phyloP scores from a whole-genome alignment of 2,329 filamentous ascomycete genomes.

The Microcera coccophila region DNA sequence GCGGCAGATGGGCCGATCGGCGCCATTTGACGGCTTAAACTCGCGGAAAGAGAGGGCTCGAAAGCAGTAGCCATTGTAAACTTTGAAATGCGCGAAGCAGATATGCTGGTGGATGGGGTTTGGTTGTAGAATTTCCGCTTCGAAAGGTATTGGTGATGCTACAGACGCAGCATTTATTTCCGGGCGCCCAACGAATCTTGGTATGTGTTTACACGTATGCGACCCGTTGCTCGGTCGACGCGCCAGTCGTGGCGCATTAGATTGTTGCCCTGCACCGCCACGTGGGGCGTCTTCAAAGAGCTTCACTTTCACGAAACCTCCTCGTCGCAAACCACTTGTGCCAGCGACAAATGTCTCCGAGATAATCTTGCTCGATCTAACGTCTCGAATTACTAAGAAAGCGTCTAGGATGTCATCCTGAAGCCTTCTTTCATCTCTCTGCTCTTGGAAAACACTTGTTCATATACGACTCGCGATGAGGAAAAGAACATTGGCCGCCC shows the following conservation, averaged over 20 bases:
- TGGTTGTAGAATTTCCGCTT: no score
- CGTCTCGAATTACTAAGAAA: no score
- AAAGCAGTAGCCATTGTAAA: slow-evolving; percentile 56
- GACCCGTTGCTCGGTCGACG: slow-evolving; percentile 31
- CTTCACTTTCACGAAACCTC: slow-evolving; percentile 15
- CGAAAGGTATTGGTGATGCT: no score
- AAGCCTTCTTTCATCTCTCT: slow-evolving; percentile 7
- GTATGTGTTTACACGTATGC: slow-evolving; percentile 27
- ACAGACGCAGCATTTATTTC: no score
- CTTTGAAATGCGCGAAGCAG: not conserved
- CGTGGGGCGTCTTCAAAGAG: slow-evolving; percentile 23
- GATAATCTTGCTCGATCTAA: no score
- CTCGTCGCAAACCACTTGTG: no score
- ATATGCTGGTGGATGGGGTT: no score
- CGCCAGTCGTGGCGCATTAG: slow-evolving; percentile 21
- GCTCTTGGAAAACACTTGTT: slow-evolving; percentile 19
- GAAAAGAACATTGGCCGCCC: slow-evolving; percentile 24
- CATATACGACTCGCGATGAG: slow-evolving; percentile 32
- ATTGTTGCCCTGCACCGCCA: slow-evolving; percentile 23
- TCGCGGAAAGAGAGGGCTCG: slow-evolving; percentile 65
- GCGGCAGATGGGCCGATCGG: slow-evolving; percentile 63
- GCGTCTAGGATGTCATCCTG: slow-evolving; percentile 20
- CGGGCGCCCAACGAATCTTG: no score
- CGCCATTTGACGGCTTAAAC: slow-evolving; percentile 54
- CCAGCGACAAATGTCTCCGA: no score